These are phyloP conservation scores for Nadsonia starkeyi-henricii DNA, from an alignment of 1,139 yeast species.

Conservation along the genomic window DNA sequence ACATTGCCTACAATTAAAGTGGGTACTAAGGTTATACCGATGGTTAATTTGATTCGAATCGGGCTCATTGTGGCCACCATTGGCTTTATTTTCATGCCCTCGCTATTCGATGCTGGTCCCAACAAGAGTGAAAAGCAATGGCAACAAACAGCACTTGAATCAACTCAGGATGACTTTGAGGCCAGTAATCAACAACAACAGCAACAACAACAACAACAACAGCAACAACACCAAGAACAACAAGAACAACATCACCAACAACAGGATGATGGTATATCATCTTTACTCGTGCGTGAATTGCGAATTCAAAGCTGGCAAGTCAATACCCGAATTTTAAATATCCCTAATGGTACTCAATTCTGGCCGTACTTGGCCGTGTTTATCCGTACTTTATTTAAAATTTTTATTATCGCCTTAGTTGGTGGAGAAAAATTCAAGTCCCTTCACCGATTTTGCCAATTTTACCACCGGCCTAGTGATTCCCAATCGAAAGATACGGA, in stretches of 20 bases:
- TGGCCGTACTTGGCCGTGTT: too few species aligned
- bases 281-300: too few species aligned
- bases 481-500: slow-evolving; percentile 1
- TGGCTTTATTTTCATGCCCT: slow-evolving; percentile 18
- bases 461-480: neutral
- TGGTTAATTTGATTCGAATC: slow-evolving; percentile 14
- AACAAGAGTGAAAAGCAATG: too few species aligned
- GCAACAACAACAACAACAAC: neutral
- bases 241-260: neutral
- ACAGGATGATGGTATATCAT: too few species aligned
- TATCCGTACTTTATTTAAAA: slow-evolving; percentile 7
- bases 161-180: too few species aligned
- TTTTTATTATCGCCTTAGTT: slow-evolving; percentile 9
- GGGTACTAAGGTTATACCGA: slow-evolving; percentile 10
- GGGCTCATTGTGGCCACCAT: slow-evolving; percentile 17
- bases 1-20: slow-evolving; percentile 6
- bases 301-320: slow-evolving; percentile 8
- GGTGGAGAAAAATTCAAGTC: slow-evolving; percentile 12
- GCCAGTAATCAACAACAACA: neutral
- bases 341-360: neutral
- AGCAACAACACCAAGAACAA: neutral
- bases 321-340: slow-evolving; percentile 1
- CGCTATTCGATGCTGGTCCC: slow-evolving; percentile 3
- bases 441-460: slow-evolving; percentile 5
- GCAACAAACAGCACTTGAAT: too few species aligned